phyloP scores from a whole-genome alignment of 2,329 filamentous ascomycete species.

The Aspergillus sp. region DNA sequence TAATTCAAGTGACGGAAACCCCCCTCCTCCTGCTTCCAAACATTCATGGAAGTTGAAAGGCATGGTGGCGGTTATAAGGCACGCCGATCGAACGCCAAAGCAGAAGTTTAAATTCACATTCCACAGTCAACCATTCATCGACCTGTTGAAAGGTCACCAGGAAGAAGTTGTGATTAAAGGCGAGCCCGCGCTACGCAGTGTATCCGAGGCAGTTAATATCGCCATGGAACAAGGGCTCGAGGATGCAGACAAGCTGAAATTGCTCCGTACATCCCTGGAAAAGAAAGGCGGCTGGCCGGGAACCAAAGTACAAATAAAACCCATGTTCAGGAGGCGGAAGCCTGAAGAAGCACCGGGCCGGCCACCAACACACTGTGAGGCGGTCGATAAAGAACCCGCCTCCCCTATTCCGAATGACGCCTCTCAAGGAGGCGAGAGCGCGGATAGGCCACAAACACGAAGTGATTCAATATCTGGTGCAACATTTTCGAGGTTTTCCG shows the following conservation, averaged over 20 bases:
- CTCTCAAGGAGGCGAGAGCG: conserved; percentile 28
- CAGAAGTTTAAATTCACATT: conserved; percentile 99
- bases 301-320: conserved; percentile 98
- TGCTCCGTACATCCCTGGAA: conserved; percentile 80
- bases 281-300: conserved; percentile 94
- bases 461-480: conserved; percentile 86
- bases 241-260: conserved; percentile 80
- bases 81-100: conserved; percentile 96
- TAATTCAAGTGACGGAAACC: conserved; percentile 26
- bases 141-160: conserved; percentile 89
- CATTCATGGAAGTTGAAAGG: conserved; percentile 98
- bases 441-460: conserved; percentile 57
- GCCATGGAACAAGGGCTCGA: conserved; percentile 79
- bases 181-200: conserved; percentile 82
- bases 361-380: conserved; percentile 16
- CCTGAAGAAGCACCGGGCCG: conserved; percentile 55
- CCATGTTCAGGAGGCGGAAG: conserved; percentile 93
- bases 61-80: conserved; percentile 92
- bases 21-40: conserved; percentile 67
- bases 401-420: conserved; percentile 22
- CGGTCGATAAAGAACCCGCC: conserved; percentile 20
- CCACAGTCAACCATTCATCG: conserved; percentile 93
- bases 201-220: conserved; percentile 80
- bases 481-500: conserved; percentile 90
- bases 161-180: conserved; percentile 95